Evolutionary conservation across 129 eudicot species (phyloP), one percentile per base, ranked within the genome.

Genomic region (Saussurea involucrata): DNA sequence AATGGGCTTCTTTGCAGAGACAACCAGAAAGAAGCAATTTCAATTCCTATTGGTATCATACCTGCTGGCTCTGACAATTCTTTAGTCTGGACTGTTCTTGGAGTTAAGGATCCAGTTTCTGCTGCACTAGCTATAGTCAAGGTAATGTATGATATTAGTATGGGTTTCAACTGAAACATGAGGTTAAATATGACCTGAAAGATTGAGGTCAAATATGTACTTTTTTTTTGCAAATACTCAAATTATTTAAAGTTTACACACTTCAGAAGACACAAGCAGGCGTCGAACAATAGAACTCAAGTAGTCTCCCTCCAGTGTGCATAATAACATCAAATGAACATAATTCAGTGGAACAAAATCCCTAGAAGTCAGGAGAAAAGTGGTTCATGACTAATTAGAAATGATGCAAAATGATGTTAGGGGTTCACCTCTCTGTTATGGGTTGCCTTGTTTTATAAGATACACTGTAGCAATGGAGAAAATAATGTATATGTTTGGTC

Each of bases 61-160:
- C 98, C 98, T 24, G 98, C 98, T 70, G 98, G 98, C 78, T 95
- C 98, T 64, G 98, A 95, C 82, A 95, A 95, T 89, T 95, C 98
- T 44, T 88, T 95, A 76, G 97, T 95, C 28, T 95, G 98, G 98
- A 95, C 98, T 71, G 97, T 95, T 80, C 93, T 95, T 66, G 98
- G 98, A 66, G 90, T 95, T 22, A 89, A 84, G 76, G 98, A 95
- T 83, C 98, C 98, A 27, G 82, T 91, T 67, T 91, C 98, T 71
- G 98, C 98, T 77, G 98, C 98, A 73, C 80, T 95, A 69, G 89
- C 97, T 57, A 95, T 95, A 55, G 98, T 95, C 58, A 95, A 95
- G 98, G 98, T 95, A 87, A 63, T 69, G 10, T 63, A 28, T 72
- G 68, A 21, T 37, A 61, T 36, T 69, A 27, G 61, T 73, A 72